A percentile compares a stretch with the other conserved stretches of the same genome.
These are phyloP conservation scores for Cyberlindnera japonica DNA, from an alignment of 805 yeast species.

Conservation along the genomic window DNA sequence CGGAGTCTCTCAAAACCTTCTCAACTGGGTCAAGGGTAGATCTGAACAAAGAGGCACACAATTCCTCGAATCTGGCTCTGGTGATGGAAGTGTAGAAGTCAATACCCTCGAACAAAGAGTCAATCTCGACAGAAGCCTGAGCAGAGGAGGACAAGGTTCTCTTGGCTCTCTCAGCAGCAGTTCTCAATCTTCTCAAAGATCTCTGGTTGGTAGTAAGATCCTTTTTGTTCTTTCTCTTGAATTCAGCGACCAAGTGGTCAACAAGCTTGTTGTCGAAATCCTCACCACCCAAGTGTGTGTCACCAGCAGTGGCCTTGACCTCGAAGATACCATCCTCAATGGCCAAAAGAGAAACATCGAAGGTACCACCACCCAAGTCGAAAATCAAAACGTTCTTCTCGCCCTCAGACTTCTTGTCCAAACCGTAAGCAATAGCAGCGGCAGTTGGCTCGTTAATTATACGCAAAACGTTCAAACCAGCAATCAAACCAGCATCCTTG, in stretches of 20 bases:
- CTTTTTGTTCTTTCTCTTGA: constrained; percentile 96
- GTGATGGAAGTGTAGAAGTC: constrained; percentile 96
- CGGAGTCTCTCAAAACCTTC: constrained; percentile 87
- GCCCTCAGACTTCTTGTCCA: constrained; percentile 69
- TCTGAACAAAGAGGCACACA: constrained; percentile 92
- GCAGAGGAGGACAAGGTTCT: constrained; percentile 96
- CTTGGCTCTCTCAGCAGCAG: constrained; percentile 49
- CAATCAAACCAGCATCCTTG: constrained; percentile 22
- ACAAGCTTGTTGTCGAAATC: constrained; percentile 65
- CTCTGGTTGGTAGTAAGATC: constrained; percentile 89
- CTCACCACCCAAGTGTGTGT: constrained; percentile 24
- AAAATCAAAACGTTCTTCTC: constrained; percentile 88
- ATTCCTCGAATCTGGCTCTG: constrained; percentile 96
- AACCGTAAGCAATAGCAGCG: constrained; percentile 62
- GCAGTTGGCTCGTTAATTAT: constrained; percentile 24
- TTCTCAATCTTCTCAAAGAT: constrained; percentile 96
- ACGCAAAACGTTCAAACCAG: constrained; percentile 23
- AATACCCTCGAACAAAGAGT: constrained; percentile 90
- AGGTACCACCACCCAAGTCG: constrained; percentile 98
- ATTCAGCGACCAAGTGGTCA: constrained; percentile 86
- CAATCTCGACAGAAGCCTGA: constrained; percentile 92
- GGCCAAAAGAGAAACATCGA: constrained; percentile 89
- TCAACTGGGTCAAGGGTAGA: constrained; percentile 93
- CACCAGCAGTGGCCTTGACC: constrained; percentile 78
- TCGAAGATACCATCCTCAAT: constrained; percentile 96